phyloP scores from a whole-genome alignment of 345 rosid species.

The Lepidium sativum region DNA sequence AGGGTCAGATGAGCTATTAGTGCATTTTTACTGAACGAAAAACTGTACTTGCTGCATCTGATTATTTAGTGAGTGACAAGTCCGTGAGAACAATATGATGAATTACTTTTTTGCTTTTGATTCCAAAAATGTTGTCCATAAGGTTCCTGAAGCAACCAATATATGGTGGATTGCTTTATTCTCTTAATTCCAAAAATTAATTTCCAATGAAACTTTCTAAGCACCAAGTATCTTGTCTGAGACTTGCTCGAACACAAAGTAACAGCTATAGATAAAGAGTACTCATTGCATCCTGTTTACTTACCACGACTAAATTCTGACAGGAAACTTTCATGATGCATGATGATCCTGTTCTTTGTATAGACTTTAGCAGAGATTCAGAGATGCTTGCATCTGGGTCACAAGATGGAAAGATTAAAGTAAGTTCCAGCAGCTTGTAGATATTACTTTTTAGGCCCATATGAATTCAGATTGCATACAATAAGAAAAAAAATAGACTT shows the following conservation, averaged over 20 bases:
- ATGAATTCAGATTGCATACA: not conserved
- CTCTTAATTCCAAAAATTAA: not conserved
- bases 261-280: not conserved
- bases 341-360: conserved; percentile 90
- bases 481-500: not conserved
- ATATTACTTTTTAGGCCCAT: conserved; percentile 3
- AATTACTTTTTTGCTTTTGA: not conserved
- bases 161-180: not conserved
- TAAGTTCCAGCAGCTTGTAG: conserved; percentile 28
- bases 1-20: conserved; percentile 2
- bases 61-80: not conserved
- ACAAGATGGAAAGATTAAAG: conserved; percentile 96
- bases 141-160: not conserved
- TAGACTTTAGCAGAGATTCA: conserved; percentile 97
- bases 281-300: conserved; percentile 9
- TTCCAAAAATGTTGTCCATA: not conserved
- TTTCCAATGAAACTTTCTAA: not conserved
- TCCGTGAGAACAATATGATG: not conserved
- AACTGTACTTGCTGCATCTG: not conserved
- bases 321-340: conserved; percentile 99
- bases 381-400: conserved; percentile 96
- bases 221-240: not conserved
- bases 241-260: not conserved
- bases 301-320: conserved; percentile 19
- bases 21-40: not conserved